Evolutionary conservation across 305 asterid genomes (phyloP).

Genomic region (Fraxinus sp.): DNA sequence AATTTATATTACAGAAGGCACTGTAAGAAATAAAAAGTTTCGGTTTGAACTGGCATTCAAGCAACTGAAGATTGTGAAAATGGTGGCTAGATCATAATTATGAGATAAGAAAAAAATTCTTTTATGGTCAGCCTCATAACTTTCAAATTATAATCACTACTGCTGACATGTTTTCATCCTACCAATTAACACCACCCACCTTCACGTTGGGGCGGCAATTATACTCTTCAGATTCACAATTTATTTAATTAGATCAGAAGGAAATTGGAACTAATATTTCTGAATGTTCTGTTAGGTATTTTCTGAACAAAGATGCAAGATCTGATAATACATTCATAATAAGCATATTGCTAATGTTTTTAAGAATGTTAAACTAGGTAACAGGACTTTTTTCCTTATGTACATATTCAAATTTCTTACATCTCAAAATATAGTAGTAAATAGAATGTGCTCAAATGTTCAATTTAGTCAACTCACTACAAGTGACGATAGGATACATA

Average conservation of each 20-base stretch:
- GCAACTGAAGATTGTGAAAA: neutral
- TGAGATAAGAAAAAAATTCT: neutral
- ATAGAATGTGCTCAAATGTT: neutral
- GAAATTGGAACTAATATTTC: neutral
- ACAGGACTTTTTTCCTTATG: neutral
- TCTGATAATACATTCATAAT: neutral
- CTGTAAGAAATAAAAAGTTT: neutral
- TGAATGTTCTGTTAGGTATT: neutral
- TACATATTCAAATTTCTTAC: neutral
- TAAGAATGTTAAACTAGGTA: neutral
- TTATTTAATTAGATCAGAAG: neutral
- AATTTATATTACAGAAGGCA: neutral
- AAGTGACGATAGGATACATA: slow-evolving; percentile 37
- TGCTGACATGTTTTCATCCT: neutral
- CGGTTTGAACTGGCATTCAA: neutral
- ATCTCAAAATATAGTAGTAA: slow-evolving; percentile 2
- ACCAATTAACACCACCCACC: neutral
- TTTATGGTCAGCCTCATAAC: neutral
- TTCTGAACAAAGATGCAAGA: neutral
- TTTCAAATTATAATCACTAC: neutral
- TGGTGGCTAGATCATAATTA: neutral
- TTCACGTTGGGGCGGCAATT: neutral
- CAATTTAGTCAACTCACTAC: neutral
- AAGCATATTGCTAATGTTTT: neutral
- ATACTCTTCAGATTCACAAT: neutral